These are phyloP conservation scores for Penicillium brasilianum DNA, from an alignment of 2,329 filamentous ascomycete species.

Conservation along the genomic window DNA sequence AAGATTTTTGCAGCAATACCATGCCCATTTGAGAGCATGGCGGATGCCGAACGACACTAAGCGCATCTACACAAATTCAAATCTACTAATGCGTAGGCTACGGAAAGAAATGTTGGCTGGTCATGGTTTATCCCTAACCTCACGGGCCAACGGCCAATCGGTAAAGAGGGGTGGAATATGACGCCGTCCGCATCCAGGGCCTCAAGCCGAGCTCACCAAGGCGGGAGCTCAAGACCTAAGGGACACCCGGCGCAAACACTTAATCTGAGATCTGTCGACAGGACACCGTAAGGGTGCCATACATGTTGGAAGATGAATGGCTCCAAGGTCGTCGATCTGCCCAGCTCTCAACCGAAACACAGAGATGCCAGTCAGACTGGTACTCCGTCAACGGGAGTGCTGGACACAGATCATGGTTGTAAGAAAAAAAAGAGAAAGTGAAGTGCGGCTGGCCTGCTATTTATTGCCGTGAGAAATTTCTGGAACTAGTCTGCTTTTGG, in stretches of 20 bases:
- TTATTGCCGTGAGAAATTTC: constrained; percentile 29
- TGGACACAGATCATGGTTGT: constrained; percentile 80
- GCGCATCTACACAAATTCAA: background rate
- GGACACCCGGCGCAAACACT: constrained; percentile 60
- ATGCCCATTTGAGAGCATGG: background rate
- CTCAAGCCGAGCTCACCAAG: constrained; percentile 69
- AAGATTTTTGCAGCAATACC: background rate
- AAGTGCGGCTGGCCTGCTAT: constrained; percentile 40
- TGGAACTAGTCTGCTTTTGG: constrained; percentile 31
- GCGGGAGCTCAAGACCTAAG: constrained; percentile 68
- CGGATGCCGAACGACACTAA: background rate
- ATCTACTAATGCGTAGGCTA: background rate
- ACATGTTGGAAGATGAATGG: constrained; percentile 61
- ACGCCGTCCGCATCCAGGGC: constrained; percentile 63
- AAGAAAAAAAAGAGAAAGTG: constrained; percentile 47
- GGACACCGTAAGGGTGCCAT: constrained; percentile 79
- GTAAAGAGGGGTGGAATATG: constrained; percentile 91
- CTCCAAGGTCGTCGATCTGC: constrained; percentile 89
- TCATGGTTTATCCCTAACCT: constrained; percentile 91
- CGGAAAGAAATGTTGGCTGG: constrained; percentile 64
- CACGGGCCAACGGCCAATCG: constrained; percentile 83
- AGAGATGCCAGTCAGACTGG: constrained; percentile 40
- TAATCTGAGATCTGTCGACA: constrained; percentile 94
- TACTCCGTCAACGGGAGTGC: constrained; percentile 67
- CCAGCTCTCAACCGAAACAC: constrained; percentile 77